Conservation (phyloP, 805 yeast genomes). For the Metschnikowia anglica region DNA sequence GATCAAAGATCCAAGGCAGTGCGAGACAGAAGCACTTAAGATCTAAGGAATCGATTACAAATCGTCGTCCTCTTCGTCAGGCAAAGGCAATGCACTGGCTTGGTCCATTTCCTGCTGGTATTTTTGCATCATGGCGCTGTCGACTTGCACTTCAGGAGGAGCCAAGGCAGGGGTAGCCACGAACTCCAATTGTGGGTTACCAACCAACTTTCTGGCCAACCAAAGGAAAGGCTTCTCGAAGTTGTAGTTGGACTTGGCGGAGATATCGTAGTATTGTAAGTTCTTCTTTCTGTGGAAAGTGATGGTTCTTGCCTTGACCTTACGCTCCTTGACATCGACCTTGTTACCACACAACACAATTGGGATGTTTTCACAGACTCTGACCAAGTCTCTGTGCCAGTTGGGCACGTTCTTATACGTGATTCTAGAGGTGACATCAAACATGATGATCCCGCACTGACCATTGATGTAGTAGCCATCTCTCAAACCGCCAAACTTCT, state of each 20-base stretch:
- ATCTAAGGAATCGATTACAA: slow-evolving; percentile 52
- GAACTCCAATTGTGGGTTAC: slow-evolving; percentile 96
- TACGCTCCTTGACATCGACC: slow-evolving; percentile 99
- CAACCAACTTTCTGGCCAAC: slow-evolving; percentile 99
- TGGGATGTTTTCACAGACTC: slow-evolving; percentile 99
- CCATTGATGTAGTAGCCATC: slow-evolving; percentile 99
- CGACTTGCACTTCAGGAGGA: slow-evolving; percentile 99
- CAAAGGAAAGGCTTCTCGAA: slow-evolving; percentile 99
- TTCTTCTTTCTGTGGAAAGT: slow-evolving; percentile 99
- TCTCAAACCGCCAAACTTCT: slow-evolving; percentile 98
- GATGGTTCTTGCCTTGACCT: slow-evolving; percentile 99
- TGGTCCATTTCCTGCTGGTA: slow-evolving; percentile 99
- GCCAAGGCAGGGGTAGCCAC: slow-evolving; percentile 99
- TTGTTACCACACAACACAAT: slow-evolving; percentile 99
- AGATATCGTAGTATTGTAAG: slow-evolving; percentile 98
- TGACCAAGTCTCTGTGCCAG: slow-evolving; percentile 99
- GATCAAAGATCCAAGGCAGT: not conserved
- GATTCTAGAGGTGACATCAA: slow-evolving; percentile 98
- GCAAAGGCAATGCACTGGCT: slow-evolving; percentile 99
- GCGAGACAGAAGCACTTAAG: not conserved
- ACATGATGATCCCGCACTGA: slow-evolving; percentile 99
- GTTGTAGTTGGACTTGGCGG: slow-evolving; percentile 99
- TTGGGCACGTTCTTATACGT: slow-evolving; percentile 99
- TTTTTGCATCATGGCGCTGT: slow-evolving; percentile 93
- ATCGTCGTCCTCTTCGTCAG: slow-evolving; percentile 99